These are phyloP conservation scores for Hepatocystis sp. DNA, from an alignment of 169 alveolate species.

Conservation along the genomic window DNA sequence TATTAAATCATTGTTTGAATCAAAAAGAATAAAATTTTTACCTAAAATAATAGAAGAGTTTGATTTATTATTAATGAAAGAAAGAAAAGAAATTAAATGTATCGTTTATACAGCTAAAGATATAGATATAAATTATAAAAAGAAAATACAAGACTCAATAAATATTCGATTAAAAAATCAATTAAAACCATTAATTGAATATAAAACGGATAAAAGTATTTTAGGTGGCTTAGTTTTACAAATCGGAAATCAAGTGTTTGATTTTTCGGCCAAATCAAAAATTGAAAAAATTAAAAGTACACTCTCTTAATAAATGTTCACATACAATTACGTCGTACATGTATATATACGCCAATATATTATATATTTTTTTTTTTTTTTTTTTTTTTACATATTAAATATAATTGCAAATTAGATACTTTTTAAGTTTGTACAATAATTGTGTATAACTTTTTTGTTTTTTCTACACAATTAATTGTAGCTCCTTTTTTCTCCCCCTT, in stretches of 20 bases:
- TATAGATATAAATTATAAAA: slow-evolving; percentile 28
- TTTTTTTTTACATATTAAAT: too few relatives aligned
- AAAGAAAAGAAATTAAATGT: slow-evolving; percentile 71
- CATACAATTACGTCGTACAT: too few relatives aligned
- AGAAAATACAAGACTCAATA: slow-evolving; percentile 56
- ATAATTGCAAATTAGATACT: too few relatives aligned
- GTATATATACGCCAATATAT: too few relatives aligned
- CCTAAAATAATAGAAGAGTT: slow-evolving; percentile 62
- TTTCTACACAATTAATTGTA: too few relatives aligned
- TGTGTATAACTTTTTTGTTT: too few relatives aligned
- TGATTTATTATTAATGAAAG: slow-evolving; percentile 48
- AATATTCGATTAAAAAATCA: slow-evolving; percentile 23
- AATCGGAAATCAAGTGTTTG: slow-evolving; percentile 70
- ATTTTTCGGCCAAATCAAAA: slow-evolving; percentile 66
- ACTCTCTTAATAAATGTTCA: slow-evolving; percentile 10
- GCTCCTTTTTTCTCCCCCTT: too few relatives aligned
- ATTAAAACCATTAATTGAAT: slow-evolving; percentile 53
- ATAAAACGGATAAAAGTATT: slow-evolving; percentile 36
- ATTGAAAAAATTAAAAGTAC: slow-evolving; percentile 56
- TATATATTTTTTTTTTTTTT: too few relatives aligned
- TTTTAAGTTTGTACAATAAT: too few relatives aligned
- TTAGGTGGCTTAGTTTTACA: slow-evolving; percentile 60
- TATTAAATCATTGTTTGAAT: slow-evolving; percentile 58
- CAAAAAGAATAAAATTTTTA: slow-evolving; percentile 48
- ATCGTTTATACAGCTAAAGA: slow-evolving; percentile 63